Percentiles rank a stretch among this genome's conserved stretches.
phyloP scores from a whole-genome alignment of 208 protist species.

The Trypanosoma conorhini region DNA sequence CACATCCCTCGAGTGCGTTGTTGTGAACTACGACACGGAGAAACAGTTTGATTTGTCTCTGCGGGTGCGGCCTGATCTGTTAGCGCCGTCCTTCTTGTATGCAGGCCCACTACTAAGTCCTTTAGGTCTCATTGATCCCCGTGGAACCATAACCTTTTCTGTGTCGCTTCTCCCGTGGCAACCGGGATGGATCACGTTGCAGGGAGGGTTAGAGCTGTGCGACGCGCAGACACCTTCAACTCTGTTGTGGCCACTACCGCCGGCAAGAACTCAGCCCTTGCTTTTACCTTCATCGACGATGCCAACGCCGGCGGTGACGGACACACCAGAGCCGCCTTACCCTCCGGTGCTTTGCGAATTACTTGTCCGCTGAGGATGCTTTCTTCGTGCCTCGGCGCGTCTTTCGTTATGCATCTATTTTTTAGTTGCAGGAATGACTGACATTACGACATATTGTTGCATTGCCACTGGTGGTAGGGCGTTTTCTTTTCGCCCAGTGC shows the following conservation, averaged over 20 bases:
- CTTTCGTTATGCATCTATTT: constrained; percentile 7
- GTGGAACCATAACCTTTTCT: constrained; percentile 30
- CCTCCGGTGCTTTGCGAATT: constrained; percentile 43
- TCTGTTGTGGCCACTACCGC: constrained; percentile 49
- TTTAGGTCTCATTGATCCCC: constrained; percentile 36
- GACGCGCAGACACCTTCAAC: constrained; percentile 32
- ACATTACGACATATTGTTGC: neutral
- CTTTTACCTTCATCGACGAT: constrained; percentile 4
- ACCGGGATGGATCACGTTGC: constrained; percentile 48
- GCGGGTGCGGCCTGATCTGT: constrained; percentile 62
- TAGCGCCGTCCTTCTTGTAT: constrained; percentile 65
- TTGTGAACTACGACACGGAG: constrained; percentile 33
- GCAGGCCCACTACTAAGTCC: constrained; percentile 48
- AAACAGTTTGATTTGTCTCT: constrained; percentile 45
- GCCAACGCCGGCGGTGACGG: constrained; percentile 14
- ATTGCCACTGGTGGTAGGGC: neutral
- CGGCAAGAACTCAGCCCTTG: constrained; percentile 14
- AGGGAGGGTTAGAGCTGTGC: constrained; percentile 52
- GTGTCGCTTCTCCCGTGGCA: constrained; percentile 70
- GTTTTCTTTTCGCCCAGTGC: neutral
- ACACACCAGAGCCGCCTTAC: constrained; percentile 25
- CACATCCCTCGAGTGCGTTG: constrained; percentile 34
- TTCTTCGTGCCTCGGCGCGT: neutral
- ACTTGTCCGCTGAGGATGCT: constrained; percentile 37
- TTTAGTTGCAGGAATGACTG: neutral